These are phyloP conservation scores for Kalanchoe fedtschenkoi DNA, from an alignment of 164 flowering plant genomes.

Conservation along the genomic window DNA sequence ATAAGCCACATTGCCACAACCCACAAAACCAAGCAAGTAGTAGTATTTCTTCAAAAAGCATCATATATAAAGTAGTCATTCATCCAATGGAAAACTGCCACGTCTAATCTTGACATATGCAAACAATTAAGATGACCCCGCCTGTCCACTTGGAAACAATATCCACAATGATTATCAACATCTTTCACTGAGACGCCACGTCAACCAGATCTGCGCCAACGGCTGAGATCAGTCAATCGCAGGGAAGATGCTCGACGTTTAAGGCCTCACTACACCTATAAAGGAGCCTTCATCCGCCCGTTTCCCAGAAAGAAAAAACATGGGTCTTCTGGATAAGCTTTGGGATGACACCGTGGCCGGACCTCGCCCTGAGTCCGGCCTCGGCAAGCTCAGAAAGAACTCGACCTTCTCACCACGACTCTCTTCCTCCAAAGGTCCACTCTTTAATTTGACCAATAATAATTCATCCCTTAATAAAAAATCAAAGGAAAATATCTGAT, in stretches of 20 bases:
- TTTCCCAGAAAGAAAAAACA: neutral
- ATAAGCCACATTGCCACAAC: too few species aligned
- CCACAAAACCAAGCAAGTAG: too few species aligned
- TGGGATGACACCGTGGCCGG: constrained; percentile 6
- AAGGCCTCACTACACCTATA: neutral
- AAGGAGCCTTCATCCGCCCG: neutral
- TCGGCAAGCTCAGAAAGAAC: constrained; percentile 3
- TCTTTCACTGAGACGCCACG: neutral
- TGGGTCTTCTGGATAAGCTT: constrained; percentile 5
- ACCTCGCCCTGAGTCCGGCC: constrained; percentile 1
- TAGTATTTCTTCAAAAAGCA: too few species aligned
- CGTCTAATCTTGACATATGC: too few species aligned
- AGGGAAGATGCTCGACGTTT: neutral
- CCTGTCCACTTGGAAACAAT: too few species aligned
- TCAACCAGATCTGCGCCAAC: neutral
- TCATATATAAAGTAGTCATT: too few species aligned
- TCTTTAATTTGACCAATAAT: neutral
- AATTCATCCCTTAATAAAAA: too few species aligned
- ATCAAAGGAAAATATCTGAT: too few species aligned
- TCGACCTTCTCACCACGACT: neutral
- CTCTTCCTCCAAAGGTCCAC: neutral
- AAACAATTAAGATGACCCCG: too few species aligned
- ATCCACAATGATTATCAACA: too few species aligned
- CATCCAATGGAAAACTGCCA: too few species aligned
- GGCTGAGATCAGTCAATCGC: neutral